phyloP scores from a whole-genome alignment of 2,329 filamentous ascomycete genomes.

The Penicillium sp. region DNA sequence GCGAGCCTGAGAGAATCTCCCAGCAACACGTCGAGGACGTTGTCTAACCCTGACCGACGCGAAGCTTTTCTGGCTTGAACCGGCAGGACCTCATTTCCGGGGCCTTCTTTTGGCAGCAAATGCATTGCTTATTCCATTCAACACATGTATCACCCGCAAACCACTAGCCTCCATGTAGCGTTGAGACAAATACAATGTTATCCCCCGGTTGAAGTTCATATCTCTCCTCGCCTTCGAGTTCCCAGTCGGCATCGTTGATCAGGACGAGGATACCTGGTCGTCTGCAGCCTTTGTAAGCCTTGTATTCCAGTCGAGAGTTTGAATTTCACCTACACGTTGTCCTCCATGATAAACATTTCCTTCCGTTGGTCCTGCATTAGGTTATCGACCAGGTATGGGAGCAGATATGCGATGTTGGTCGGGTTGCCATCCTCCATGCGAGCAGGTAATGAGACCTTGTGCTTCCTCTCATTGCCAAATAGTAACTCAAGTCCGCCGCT shows the following conservation, averaged over 20 bases:
- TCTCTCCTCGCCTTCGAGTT: constrained; percentile 89
- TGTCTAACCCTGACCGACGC: constrained; percentile 30
- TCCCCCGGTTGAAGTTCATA: constrained; percentile 82
- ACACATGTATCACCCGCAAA: not conserved
- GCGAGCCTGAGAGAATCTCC: constrained; percentile 46
- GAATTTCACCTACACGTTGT: constrained; percentile 71
- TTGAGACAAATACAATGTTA: constrained; percentile 94
- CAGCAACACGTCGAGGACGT: constrained; percentile 50
- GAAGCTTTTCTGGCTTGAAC: not conserved
- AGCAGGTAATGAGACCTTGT: constrained; percentile 68
- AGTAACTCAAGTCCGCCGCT: constrained; percentile 94
- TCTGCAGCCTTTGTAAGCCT: constrained; percentile 52
- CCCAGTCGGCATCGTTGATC: constrained; percentile 98
- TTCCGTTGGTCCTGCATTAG: constrained; percentile 82
- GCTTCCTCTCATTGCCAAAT: constrained; percentile 78
- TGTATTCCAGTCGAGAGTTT: not conserved
- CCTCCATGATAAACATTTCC: constrained; percentile 87
- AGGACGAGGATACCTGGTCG: constrained; percentile 93
- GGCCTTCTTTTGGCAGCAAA: not conserved
- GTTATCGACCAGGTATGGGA: constrained; percentile 75
- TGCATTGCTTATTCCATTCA: not conserved
- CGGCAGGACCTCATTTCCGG: not conserved
- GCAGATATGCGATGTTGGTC: constrained; percentile 72
- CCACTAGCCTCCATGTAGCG: constrained; percentile 80
- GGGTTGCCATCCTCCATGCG: constrained; percentile 60